Percentiles rank a stretch among this genome's conserved stretches.
These are phyloP conservation scores for Malbranchea zuffiana DNA, from an alignment of 2,329 filamentous ascomycete species.

Conservation along the genomic window DNA sequence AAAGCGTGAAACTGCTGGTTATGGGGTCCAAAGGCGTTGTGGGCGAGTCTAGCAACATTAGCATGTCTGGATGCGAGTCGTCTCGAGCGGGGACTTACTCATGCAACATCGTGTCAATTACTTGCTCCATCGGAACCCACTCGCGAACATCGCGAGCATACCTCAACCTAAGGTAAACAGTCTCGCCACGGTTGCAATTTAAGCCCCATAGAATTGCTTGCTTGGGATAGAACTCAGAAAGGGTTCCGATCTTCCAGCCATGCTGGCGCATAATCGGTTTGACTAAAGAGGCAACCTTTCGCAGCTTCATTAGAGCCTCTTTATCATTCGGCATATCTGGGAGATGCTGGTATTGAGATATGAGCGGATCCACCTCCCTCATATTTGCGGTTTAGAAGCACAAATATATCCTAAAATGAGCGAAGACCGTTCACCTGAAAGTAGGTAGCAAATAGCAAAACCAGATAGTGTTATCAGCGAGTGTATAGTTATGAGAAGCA, in stretches of 20 bases:
- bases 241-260: slow-evolving; percentile 64
- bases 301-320: slow-evolving; percentile 52
- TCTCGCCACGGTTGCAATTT: slow-evolving; percentile 65
- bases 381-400: slow-evolving; percentile 14
- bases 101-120: slow-evolving; percentile 87
- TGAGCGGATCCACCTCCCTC: slow-evolving; percentile 38
- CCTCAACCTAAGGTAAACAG: slow-evolving; percentile 72
- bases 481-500: too few relatives aligned
- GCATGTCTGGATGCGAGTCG: too few relatives aligned
- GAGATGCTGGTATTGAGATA: slow-evolving; percentile 45
- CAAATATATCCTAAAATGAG: too few relatives aligned
- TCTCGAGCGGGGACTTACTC: slow-evolving; percentile 47
- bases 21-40: slow-evolving; percentile 76
- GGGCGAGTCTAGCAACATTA: slow-evolving; percentile 48
- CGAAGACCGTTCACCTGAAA: too few relatives aligned
- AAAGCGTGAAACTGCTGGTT: slow-evolving; percentile 71
- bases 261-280: slow-evolving; percentile 91
- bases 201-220: slow-evolving; percentile 66
- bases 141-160: slow-evolving; percentile 61
- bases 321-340: slow-evolving; percentile 38
- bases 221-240: slow-evolving; percentile 76
- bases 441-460: too few relatives aligned
- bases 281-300: slow-evolving; percentile 74
- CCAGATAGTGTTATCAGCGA: too few relatives aligned
- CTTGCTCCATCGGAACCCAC: slow-evolving; percentile 68